Evolutionary conservation across 768 basidiomycete species (phyloP), one percentile per base, ranked within the genome.

Genomic region (Podaxis rugospora): DNA sequence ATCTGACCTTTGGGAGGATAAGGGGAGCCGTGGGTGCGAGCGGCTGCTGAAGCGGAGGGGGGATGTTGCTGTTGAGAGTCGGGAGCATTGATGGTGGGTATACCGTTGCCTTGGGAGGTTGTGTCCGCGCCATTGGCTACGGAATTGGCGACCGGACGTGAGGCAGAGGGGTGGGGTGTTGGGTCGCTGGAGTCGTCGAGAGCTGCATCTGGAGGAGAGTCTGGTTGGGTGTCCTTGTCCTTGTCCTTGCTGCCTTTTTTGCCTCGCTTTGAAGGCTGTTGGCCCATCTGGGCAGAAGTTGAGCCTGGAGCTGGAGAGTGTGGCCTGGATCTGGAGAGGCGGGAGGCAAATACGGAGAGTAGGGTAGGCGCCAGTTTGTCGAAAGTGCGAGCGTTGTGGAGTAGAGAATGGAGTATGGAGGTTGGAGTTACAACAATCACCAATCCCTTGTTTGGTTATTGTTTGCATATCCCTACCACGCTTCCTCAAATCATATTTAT

Each of bases 361-460:
- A 92, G 81, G 69, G 89, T 87, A 51, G 89, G 89, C 77, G 90
- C 90, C 90, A 92, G 89, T 72, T 82, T 90, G 75, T 61, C 62
- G 59, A 57, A 54, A 35, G 32, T 21, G 27, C 25, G 32, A 36
- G 36, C 51, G 61, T 66, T 63, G 53, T 64, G 46, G 64, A 55
- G 63, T 57, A 62, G 66, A 61, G 64, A 61, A 62, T 62, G 61
- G 64, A 65, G 40, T 59, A 60, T 58, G 57, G 62, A 62, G 59
- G 63, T 44, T 60, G 66, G 66, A 68, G 65, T 32, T 50, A 35
- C 62, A 68, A 61, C 62, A 65, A 62, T 59, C 57, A 59, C 55
- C 59, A 58, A 52, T 54, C 51, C 66, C 70, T 68, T 75, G 71
- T 71, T 76, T 76, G 73, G 64, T 57, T 23, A 62, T 71, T 76